phyloP scores from a whole-genome alignment of 1,284 basidiomycete genomes.

The Cutaneotrichosporon cavernicola region DNA sequence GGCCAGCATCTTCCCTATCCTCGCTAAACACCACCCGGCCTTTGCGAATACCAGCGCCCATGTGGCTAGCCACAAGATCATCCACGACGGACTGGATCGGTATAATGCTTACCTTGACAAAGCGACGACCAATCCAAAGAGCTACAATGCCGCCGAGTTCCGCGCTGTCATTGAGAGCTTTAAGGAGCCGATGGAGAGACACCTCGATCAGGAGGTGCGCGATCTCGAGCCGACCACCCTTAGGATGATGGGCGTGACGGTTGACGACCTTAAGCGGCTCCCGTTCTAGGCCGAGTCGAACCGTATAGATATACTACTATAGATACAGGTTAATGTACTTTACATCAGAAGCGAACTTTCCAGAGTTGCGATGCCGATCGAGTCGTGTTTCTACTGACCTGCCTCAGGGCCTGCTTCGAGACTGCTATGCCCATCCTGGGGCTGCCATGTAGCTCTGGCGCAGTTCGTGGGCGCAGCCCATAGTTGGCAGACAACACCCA shows the following conservation, averaged over 20 bases:
- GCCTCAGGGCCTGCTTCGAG: too few relatives aligned
- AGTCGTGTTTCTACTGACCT: too few relatives aligned
- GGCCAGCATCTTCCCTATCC: conserved; percentile 63
- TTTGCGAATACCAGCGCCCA: conserved; percentile 59
- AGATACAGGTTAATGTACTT: background rate
- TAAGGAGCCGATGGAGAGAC: conserved; percentile 62
- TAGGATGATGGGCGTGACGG: conserved; percentile 62
- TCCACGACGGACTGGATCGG: conserved; percentile 64
- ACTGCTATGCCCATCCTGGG: too few relatives aligned
- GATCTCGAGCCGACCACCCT: conserved; percentile 64
- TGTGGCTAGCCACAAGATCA: conserved; percentile 62
- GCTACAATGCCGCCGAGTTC: conserved; percentile 63
- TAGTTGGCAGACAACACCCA: too few relatives aligned
- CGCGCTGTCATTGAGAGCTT: conserved; percentile 63
- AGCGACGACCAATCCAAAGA: conserved; percentile 56
- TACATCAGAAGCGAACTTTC: background rate
- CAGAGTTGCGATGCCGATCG: background rate
- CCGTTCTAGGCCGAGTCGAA: conserved; percentile 43
- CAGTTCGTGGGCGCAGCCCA: too few relatives aligned
- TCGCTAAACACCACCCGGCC: conserved; percentile 63
- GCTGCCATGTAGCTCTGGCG: too few relatives aligned
- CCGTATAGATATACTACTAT: background rate
- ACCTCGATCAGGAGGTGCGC: conserved; percentile 68
- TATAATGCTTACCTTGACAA: conserved; percentile 58
- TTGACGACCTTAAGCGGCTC: conserved; percentile 61